These are phyloP conservation scores for Globisporangium sylvaticum DNA, from an alignment of 352 stramenopile genomes.

Conservation along the genomic window DNA sequence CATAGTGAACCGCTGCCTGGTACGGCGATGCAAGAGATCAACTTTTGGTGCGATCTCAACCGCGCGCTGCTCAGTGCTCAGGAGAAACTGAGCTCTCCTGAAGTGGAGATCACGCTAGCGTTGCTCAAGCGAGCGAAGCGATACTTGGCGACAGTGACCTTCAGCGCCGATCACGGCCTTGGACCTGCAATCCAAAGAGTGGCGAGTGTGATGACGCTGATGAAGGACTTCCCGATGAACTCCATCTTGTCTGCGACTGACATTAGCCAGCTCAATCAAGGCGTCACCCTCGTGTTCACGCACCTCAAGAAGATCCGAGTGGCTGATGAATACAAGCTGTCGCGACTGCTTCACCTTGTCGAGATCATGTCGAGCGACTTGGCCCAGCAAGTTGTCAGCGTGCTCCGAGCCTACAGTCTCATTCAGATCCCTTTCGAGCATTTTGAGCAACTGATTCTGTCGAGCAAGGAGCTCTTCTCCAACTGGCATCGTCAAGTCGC, in stretches of 20 bases:
- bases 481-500: slow-evolving; percentile 85
- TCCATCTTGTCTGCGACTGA: slow-evolving; percentile 88
- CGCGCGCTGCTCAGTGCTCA: slow-evolving; percentile 84
- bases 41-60: slow-evolving; percentile 94
- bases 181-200: slow-evolving; percentile 83
- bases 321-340: slow-evolving; percentile 85
- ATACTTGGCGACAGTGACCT: slow-evolving; percentile 89
- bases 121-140: slow-evolving; percentile 91
- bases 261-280: slow-evolving; percentile 79
- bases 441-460: slow-evolving; percentile 70
- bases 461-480: slow-evolving; percentile 82
- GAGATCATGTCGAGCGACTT: slow-evolving; percentile 87
- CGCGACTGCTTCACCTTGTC: slow-evolving; percentile 71
- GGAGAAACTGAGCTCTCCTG: slow-evolving; percentile 80
- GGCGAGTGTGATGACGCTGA: slow-evolving; percentile 87
- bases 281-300: slow-evolving; percentile 77
- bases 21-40: slow-evolving; percentile 91
- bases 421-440: slow-evolving; percentile 83
- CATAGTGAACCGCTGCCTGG: slow-evolving; percentile 75
- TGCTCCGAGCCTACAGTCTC: slow-evolving; percentile 80
- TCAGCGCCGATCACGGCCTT: slow-evolving; percentile 88
- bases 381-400: slow-evolving; percentile 72
- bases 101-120: slow-evolving; percentile 89
- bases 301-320: slow-evolving; percentile 91
- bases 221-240: slow-evolving; percentile 93